A percentile compares a stretch with the other conserved stretches of the same genome.
Conservation (phyloP, 2,329 filamentous ascomycete species). For the Penicillium brevicompactum region DNA sequence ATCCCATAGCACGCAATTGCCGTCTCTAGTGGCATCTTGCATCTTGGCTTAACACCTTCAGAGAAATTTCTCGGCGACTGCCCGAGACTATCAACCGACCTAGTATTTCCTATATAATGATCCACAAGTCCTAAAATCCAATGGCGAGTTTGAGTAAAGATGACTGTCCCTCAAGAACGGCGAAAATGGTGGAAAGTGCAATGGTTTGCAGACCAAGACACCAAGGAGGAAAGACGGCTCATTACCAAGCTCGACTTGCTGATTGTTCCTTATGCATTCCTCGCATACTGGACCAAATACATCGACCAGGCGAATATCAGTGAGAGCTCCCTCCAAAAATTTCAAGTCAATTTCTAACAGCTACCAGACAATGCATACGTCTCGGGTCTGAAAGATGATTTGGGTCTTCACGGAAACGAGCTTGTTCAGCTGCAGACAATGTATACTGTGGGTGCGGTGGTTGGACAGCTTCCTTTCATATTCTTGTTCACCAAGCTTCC, state of each 20-base stretch:
- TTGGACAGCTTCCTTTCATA: slow-evolving; percentile 56
- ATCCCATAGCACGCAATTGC: slow-evolving; percentile 16
- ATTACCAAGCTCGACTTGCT: slow-evolving; percentile 59
- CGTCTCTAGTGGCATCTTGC: slow-evolving; percentile 16
- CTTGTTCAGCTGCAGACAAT: slow-evolving; percentile 59
- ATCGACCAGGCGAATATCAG: slow-evolving; percentile 59
- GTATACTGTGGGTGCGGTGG: slow-evolving; percentile 54
- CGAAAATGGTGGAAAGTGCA: slow-evolving; percentile 33
- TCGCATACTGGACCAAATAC: slow-evolving; percentile 60
- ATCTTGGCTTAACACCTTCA: not conserved
- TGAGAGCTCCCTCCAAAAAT: slow-evolving; percentile 27
- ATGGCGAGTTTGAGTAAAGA: not conserved
- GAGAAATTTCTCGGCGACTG: not conserved
- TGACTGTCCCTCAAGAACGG: slow-evolving; percentile 18
- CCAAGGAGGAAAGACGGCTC: slow-evolving; percentile 52
- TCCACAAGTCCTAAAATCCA: not conserved
- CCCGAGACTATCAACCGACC: not conserved
- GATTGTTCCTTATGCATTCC: slow-evolving; percentile 59
- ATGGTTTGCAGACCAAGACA: slow-evolving; percentile 56
- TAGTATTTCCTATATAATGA: not conserved
- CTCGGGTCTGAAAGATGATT: slow-evolving; percentile 55
- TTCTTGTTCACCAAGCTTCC: slow-evolving; percentile 52
- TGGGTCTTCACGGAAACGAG: slow-evolving; percentile 56
- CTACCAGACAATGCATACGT: slow-evolving; percentile 57
- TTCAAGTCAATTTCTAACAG: not conserved